Percentiles rank a stretch among this genome's conserved stretches.
phyloP scores from a whole-genome alignment of 2,329 filamentous ascomycete species.

The Samsoniella hepiali region DNA sequence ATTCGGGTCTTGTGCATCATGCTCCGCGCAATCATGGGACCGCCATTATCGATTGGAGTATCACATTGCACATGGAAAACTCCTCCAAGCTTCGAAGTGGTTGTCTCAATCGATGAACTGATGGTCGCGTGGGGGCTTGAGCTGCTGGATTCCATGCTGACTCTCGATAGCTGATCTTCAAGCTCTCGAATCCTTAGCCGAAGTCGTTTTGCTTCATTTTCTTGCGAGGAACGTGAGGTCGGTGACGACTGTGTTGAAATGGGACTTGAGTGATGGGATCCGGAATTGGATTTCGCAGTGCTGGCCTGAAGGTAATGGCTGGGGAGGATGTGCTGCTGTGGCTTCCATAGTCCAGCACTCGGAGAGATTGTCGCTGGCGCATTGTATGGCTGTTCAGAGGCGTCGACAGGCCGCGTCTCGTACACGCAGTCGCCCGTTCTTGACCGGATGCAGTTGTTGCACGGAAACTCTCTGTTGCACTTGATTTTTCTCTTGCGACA shows the following conservation, averaged over 20 bases:
- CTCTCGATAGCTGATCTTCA: slow-evolving; percentile 39
- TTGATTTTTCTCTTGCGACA: slow-evolving; percentile 44
- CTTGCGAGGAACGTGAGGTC: slow-evolving; percentile 17
- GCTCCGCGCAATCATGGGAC: slow-evolving; percentile 36
- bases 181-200: slow-evolving; percentile 39
- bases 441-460: slow-evolving; percentile 41
- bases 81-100: slow-evolving; percentile 38
- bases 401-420: slow-evolving; percentile 23
- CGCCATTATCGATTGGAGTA: slow-evolving; percentile 29
- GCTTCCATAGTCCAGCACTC: neutral
- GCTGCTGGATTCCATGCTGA: slow-evolving; percentile 9
- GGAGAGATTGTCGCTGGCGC: neutral
- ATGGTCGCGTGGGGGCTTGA: slow-evolving; percentile 13
- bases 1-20: slow-evolving; percentile 53
- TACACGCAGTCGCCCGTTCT: slow-evolving; percentile 35
- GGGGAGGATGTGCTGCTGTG: neutral
- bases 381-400: neutral
- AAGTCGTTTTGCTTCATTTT: slow-evolving; percentile 13
- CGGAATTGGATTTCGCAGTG: neutral
- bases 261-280: neutral
- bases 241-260: slow-evolving; percentile 15
- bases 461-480: slow-evolving; percentile 41
- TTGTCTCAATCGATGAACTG: slow-evolving; percentile 35
- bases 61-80: slow-evolving; percentile 43
- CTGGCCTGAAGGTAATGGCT: neutral